Evolutionary conservation across 2,329 filamentous ascomycete genomes (phyloP), one percentile per base, ranked within the genome.

Genomic region (Rhinocladiella mackenziei): DNA sequence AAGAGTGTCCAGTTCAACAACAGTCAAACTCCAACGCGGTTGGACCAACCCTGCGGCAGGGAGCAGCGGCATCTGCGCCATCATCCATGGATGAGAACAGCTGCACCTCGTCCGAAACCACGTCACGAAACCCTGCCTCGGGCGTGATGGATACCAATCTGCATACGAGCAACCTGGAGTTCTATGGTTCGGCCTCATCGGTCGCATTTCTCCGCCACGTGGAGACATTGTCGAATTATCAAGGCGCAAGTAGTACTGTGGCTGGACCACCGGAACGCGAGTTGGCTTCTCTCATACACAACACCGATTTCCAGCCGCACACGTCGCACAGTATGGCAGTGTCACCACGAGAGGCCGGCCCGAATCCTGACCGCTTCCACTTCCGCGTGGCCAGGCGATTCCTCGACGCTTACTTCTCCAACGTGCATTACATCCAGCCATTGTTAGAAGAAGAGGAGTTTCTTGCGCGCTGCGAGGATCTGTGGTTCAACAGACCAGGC

Each of bases 371-470:
- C 8, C 64, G 64, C n/a, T 66, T 63, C 43, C 65, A 71, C 33
- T 69, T 69, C 38, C 64, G 66, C 1, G 66, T 73, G 32, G 70
- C 69, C 5, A 66, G 68, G 44, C 55, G 63, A 1, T 73, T 74
- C 23, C 59, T 73, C 38, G 66, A 71, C 46, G 65, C 64, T 9
- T 74, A 72, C 57, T 74, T 74, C 41, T 65, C 69, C 9, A 72
- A 68, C 23, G 64, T 73, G 4, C 71, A 74, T 48, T 69, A 69
- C 43, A 65, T 74, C 9, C 69, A 73, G 26, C 71, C 71, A 0
- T 64, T 74, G 3, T 63, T 74, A 14, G 70, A 73, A 38, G 72
- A 72, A 55, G 62, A 66, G 5, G 58, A 61, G 14, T 74, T 74
- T 25, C 52, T 71, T 3, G 43, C 61, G 26, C 64, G 66, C 9